These are phyloP conservation scores for Oldenlandia corymbosa DNA, from an alignment of 257 asterid genomes.

Conservation along the genomic window DNA sequence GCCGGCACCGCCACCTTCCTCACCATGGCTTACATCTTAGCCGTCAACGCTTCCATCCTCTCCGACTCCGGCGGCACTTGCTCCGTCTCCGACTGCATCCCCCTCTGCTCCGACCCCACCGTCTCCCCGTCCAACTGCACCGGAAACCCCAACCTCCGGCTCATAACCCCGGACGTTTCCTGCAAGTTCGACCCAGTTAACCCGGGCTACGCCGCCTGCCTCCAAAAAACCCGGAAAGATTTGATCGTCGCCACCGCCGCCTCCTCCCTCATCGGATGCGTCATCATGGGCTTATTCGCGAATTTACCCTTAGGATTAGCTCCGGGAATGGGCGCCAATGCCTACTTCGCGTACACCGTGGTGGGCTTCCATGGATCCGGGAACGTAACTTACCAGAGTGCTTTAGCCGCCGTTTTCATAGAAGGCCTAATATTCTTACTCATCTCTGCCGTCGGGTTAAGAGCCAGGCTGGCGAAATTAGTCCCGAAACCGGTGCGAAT, in stretches of 20 bases:
- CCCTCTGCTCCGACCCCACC: slow-evolving; percentile 62
- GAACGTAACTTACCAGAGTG: slow-evolving; percentile 57
- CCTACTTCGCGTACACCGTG: slow-evolving; percentile 85
- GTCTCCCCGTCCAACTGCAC: slow-evolving; percentile 42
- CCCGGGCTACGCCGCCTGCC: slow-evolving; percentile 83
- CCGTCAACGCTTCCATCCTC: slow-evolving; percentile 89
- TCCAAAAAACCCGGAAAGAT: slow-evolving; percentile 58
- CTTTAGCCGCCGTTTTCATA: slow-evolving; percentile 79
- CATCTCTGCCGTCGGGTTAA: slow-evolving; percentile 68
- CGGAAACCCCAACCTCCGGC: slow-evolving; percentile 30
- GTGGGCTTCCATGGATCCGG: slow-evolving; percentile 98
- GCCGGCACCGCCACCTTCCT: slow-evolving; percentile 98
- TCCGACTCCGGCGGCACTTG: slow-evolving; percentile 95
- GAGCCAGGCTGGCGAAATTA: slow-evolving; percentile 69
- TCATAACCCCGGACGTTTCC: slow-evolving; percentile 50
- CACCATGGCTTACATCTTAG: slow-evolving; percentile 97
- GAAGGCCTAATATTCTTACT: slow-evolving; percentile 67
- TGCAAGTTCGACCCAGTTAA: slow-evolving; percentile 83
- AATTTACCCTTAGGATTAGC: slow-evolving; percentile 77
- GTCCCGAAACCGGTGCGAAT: slow-evolving; percentile 80
- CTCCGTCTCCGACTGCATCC: slow-evolving; percentile 76
- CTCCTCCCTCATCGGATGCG: slow-evolving; percentile 70
- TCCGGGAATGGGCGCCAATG: slow-evolving; percentile 94
- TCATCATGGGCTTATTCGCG: slow-evolving; percentile 75
- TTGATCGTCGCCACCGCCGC: slow-evolving; percentile 85